Base-by-base conservation (phyloP, 345 rosid genomes). In the Trapa bicornis region DNA sequence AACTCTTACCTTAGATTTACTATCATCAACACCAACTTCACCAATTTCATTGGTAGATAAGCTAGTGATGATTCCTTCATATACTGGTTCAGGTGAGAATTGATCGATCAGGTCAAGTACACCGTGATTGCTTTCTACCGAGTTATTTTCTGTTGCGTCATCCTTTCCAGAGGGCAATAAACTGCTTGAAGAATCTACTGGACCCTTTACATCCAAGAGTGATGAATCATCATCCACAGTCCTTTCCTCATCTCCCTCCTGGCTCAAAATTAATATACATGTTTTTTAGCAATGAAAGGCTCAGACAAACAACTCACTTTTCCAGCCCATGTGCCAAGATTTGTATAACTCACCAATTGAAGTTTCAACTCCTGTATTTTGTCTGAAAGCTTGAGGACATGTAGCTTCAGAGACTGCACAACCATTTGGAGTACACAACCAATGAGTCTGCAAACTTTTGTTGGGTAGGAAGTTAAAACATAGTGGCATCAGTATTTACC, bases 351-450 rank as follows among this genome's bases (percentile, higher is more conserved):
- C 81, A 90, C 98, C 92, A 90, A 62, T 47, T 82, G 81, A 67
- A 68, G 81, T 73, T 87, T 80, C 80, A 87, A 65, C 50, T 81
- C 79, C 41, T 87, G 85, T 67, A 90, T 77, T 77, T 82, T 87
- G 71, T 67, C 80, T 57, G 84, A 74, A 71, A 90, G 96, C 87
- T 82, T 80, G 84, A 90, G 72, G 67, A 93, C 87, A 80, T 93
- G 91, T 70, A 88, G 89, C 78, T 93, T 90, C 85, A 93, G 65
- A 72, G 96, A 88, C 98, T 93, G 88, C 85, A 80, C 42, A 68
- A 67, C 54, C 17, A 64, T 63, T 72, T 10, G n/a, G 43, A 8
- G 43, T 42, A 13, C 41, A 41, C 11, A 42, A 42, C 17, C 14
- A 69, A 22, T 47, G 2, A 52, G n/a, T 29, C 9, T 1, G 39